Percentiles rank a stretch among this genome's conserved stretches.
Conservation (phyloP, 495 filamentous ascomycete genomes). For the Podospora bellae-mahoneyi region DNA sequence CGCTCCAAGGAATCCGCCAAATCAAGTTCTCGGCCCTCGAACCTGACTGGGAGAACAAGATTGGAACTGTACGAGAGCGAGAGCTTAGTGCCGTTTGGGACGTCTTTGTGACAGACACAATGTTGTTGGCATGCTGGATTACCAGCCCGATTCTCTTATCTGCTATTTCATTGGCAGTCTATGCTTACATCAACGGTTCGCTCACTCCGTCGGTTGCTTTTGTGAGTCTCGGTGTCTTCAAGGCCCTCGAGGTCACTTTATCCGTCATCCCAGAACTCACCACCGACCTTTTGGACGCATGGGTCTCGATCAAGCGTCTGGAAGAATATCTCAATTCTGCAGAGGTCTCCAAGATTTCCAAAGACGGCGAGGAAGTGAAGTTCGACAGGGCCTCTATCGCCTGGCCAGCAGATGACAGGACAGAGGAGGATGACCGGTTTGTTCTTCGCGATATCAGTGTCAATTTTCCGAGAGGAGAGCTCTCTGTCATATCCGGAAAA, state of each 20-base stretch:
- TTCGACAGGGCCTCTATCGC: slow-evolving; percentile 70
- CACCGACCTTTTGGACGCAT: slow-evolving; percentile 65
- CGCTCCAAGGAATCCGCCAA: slow-evolving; percentile 77
- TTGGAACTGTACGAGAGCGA: slow-evolving; percentile 58
- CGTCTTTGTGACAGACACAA: slow-evolving; percentile 58
- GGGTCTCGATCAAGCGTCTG: slow-evolving; percentile 70
- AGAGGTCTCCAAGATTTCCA: slow-evolving; percentile 59
- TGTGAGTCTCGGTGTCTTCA: slow-evolving; percentile 73
- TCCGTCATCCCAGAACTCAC: slow-evolving; percentile 70
- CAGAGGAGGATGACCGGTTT: slow-evolving; percentile 55
- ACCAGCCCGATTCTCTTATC: slow-evolving; percentile 70
- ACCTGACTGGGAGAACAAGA: slow-evolving; percentile 71
- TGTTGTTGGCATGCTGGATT: slow-evolving; percentile 66
- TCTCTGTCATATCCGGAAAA: slow-evolving; percentile 69
- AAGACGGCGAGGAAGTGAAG: slow-evolving; percentile 54
- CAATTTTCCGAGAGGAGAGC: slow-evolving; percentile 60
- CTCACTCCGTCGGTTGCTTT: slow-evolving; percentile 76
- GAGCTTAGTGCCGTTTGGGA: slow-evolving; percentile 66
- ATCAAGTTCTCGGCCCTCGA: slow-evolving; percentile 89
- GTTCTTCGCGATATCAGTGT: slow-evolving; percentile 60
- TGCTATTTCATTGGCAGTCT: slow-evolving; percentile 65
- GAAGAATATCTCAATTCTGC: slow-evolving; percentile 65
- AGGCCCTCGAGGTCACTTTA: slow-evolving; percentile 64
- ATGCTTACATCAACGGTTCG: slow-evolving; percentile 58
- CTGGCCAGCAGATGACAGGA: slow-evolving; percentile 63